Conservation (phyloP, 345 rosid species). For the Moringa oleifera region DNA sequence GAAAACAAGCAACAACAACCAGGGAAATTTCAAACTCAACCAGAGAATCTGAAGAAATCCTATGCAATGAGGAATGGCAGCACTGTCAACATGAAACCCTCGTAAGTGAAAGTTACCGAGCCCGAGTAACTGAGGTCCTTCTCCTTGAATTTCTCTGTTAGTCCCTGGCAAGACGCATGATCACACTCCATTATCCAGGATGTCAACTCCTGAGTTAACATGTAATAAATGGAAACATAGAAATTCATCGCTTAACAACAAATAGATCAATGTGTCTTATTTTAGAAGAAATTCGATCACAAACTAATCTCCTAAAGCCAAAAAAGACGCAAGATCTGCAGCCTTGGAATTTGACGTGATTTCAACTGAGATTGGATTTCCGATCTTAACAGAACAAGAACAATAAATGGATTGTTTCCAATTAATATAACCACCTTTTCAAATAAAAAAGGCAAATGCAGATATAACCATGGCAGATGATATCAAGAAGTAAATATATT, state of each 20-base stretch:
- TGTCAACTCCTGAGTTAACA: neutral
- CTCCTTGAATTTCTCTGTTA: slow-evolving; percentile 91
- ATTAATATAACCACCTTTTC: no score
- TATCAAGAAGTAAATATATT: neutral
- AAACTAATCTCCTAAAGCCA: no score
- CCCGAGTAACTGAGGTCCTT: slow-evolving; percentile 62
- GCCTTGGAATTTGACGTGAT: no score
- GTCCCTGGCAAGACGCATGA: slow-evolving; percentile 41
- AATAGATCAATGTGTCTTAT: neutral
- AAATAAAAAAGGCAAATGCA: neutral
- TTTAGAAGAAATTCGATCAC: neutral
- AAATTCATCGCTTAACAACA: no score
- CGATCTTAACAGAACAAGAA: no score
- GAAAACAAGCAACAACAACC: neutral
- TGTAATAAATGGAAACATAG: neutral
- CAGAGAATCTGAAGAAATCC: slow-evolving; percentile 3
- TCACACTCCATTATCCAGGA: neutral
- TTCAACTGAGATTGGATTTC: no score
- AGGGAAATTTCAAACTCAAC: neutral
- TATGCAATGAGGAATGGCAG: slow-evolving; percentile 85
- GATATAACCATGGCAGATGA: neutral
- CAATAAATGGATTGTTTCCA: no score
- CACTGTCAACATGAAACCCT: slow-evolving; percentile 78
- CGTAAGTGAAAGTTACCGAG: slow-evolving; percentile 75
- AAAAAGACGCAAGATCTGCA: no score